Conservation (phyloP, 306 rosid species). For the Cucurbita pepo region DNA sequence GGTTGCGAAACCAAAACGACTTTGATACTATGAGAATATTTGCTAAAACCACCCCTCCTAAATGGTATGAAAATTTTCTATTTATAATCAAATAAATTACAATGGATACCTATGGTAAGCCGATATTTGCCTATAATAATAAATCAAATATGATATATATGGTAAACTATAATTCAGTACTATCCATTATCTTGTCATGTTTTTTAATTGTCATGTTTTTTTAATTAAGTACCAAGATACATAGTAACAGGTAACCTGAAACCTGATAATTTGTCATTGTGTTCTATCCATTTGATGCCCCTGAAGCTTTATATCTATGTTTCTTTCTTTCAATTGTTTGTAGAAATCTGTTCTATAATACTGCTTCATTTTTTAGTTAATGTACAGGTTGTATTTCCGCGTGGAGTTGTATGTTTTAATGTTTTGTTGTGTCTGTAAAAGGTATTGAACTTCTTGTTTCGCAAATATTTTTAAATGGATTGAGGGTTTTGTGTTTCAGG, state of each 20-base stretch:
- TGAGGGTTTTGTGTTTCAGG: slow-evolving; percentile 60
- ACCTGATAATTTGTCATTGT: not conserved
- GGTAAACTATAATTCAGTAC: no score
- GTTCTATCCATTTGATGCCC: not conserved
- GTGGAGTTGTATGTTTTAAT: not conserved
- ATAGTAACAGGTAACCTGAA: not conserved
- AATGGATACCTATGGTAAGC: no score
- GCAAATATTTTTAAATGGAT: slow-evolving; percentile 22
- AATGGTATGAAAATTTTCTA: no score
- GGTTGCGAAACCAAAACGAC: no score
- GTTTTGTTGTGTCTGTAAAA: not conserved
- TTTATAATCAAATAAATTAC: no score
- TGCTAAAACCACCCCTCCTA: no score
- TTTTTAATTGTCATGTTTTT: not conserved
- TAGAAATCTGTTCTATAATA: not conserved
- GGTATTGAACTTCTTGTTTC: slow-evolving; percentile 20
- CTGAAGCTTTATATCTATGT: not conserved
- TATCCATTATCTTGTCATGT: not conserved
- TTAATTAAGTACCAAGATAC: not conserved
- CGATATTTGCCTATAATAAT: no score
- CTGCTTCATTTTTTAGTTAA: not conserved
- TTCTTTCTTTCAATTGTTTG: not conserved
- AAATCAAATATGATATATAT: no score
- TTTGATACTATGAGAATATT: no score
- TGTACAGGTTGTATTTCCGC: not conserved